phyloP scores from a whole-genome alignment of 2,329 filamentous ascomycete species.

The Fusarium poae region DNA sequence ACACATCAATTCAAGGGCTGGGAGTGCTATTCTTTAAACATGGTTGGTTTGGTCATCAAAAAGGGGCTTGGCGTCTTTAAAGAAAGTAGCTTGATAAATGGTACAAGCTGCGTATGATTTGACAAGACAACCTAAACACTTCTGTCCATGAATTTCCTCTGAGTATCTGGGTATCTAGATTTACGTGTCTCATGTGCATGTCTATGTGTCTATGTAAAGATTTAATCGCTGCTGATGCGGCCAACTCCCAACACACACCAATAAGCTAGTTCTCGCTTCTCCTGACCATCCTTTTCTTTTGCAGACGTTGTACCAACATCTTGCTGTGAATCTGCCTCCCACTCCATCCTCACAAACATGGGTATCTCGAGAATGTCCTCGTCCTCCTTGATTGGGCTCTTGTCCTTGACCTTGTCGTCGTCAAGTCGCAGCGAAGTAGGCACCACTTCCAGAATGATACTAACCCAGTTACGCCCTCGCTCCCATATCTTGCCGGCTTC shows the following conservation, averaged over 20 bases:
- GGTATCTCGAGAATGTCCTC: conserved; percentile 86
- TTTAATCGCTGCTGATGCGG: conserved; percentile 71
- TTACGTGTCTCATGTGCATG: conserved; percentile 40
- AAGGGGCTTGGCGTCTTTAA: conserved; percentile 64
- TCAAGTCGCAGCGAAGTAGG: conserved; percentile 67
- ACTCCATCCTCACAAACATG: conserved; percentile 92
- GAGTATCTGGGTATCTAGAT: conserved; percentile 59
- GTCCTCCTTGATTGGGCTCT: conserved; percentile 66
- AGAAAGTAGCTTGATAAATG: conserved; percentile 64
- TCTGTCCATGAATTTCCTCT: conserved; percentile 47
- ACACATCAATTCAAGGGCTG: conserved; percentile 40
- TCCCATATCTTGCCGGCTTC: conserved; percentile 98
- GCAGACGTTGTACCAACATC: conserved; percentile 69
- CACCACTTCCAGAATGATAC: conserved; percentile 90
- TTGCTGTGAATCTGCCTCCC: conserved; percentile 79
- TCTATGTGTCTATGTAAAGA: conserved; percentile 29
- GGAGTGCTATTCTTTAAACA: conserved; percentile 52
- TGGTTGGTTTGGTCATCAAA: conserved; percentile 56
- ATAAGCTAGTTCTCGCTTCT: conserved; percentile 91
- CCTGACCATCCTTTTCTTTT: conserved; percentile 72
- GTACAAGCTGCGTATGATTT: conserved; percentile 61
- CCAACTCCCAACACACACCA: conserved; percentile 95
- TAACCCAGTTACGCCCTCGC: conserved; percentile 92
- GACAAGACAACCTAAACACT: conserved; percentile 52
- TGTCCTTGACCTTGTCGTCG: conserved; percentile 55